A percentile compares a stretch with the other conserved stretches of the same genome.
phyloP scores from a whole-genome alignment of 2,329 filamentous ascomycete species.

The Aspergillus texensis region DNA sequence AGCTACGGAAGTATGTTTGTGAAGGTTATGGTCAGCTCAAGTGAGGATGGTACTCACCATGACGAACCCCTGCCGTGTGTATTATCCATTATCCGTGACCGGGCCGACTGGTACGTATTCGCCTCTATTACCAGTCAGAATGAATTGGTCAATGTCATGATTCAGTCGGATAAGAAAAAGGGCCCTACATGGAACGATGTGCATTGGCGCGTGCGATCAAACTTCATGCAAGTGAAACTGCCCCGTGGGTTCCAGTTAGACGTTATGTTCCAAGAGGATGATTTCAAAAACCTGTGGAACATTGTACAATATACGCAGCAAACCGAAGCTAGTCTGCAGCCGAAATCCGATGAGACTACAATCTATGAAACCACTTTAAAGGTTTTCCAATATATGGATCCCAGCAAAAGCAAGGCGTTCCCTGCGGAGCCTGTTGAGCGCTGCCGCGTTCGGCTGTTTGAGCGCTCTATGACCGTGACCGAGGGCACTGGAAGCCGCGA shows the following conservation, averaged over 20 bases:
- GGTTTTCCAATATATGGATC: constrained; percentile 80
- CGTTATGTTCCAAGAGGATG: constrained; percentile 71
- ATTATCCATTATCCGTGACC: constrained; percentile 72
- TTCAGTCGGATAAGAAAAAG: constrained; percentile 68
- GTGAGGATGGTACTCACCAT: constrained; percentile 66
- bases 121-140: constrained; percentile 79
- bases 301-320: constrained; percentile 84
- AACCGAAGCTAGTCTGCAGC: constrained; percentile 70
- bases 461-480: constrained; percentile 67
- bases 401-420: constrained; percentile 71
- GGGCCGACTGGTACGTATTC: constrained; percentile 69
- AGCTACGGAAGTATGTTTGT: constrained; percentile 78
- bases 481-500: constrained; percentile 73
- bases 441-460: constrained; percentile 76
- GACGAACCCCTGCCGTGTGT: constrained; percentile 74
- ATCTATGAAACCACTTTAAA: constrained; percentile 71
- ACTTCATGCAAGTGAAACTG: constrained; percentile 68
- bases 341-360: constrained; percentile 68
- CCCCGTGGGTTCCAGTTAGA: constrained; percentile 75
- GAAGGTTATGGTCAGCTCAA: constrained; percentile 72
- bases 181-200: constrained; percentile 82
- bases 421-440: constrained; percentile 71
- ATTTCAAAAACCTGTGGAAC: constrained; percentile 77
- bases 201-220: constrained; percentile 71
- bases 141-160: constrained; percentile 71